phyloP scores from a whole-genome alignment of 441 rosid species.

The Codiaeum variegatum region DNA sequence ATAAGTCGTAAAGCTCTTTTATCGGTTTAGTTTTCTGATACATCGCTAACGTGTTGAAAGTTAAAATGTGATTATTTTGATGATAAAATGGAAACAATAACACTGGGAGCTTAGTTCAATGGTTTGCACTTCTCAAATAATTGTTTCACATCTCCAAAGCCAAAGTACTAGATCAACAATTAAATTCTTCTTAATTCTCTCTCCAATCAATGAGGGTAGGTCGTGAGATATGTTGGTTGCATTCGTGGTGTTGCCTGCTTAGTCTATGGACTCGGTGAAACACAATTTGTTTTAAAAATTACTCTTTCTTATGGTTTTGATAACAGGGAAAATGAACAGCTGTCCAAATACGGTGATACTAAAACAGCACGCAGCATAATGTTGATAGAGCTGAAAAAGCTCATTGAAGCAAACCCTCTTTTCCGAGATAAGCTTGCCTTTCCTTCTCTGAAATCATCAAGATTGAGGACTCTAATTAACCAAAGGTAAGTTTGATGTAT shows the following conservation, averaged over 20 bases:
- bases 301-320: slow-evolving; percentile 2
- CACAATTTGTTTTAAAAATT: slow-evolving; percentile 3
- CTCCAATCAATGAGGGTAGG: neutral
- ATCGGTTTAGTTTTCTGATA: slow-evolving; percentile 1
- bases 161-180: neutral
- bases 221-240: neutral
- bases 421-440: slow-evolving; percentile 77
- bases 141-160: neutral
- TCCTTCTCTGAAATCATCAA: slow-evolving; percentile 73
- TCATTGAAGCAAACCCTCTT: slow-evolving; percentile 84
- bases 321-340: slow-evolving; percentile 85
- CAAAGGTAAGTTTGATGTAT: slow-evolving; percentile 53
- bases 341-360: slow-evolving; percentile 84
- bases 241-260: slow-evolving; percentile 6
- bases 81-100: neutral
- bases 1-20: slow-evolving; percentile 2
- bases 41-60: neutral
- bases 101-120: neutral
- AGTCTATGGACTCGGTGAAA: slow-evolving; percentile 9
- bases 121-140: neutral
- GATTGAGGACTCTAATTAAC: slow-evolving; percentile 84
- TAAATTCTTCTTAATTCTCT: neutral
- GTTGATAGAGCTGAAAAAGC: slow-evolving; percentile 74
- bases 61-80: neutral
- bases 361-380: slow-evolving; percentile 75